Conservation (phyloP, 345 rosid species). For the Populus deltoides region DNA sequence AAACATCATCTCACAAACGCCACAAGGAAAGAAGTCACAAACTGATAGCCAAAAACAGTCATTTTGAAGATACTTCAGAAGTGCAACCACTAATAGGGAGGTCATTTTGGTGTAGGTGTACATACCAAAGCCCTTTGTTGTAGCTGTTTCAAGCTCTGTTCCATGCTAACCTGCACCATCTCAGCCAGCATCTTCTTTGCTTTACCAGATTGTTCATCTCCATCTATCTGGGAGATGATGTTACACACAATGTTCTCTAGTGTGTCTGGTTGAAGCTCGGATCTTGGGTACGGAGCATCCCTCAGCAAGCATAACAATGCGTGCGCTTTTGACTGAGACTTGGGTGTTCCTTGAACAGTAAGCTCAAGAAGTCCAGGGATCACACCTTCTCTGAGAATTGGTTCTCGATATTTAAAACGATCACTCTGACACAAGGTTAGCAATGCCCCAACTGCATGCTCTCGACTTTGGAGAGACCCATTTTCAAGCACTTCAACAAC, state of each 20-base stretch:
- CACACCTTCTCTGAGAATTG: constrained; percentile 89
- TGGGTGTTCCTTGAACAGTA: constrained; percentile 89
- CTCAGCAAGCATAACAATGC: constrained; percentile 68
- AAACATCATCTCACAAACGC: constrained; percentile 28
- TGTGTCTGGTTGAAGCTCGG: constrained; percentile 77
- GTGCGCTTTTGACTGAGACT: constrained; percentile 75
- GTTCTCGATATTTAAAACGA: constrained; percentile 82
- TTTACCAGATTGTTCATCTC: constrained; percentile 84
- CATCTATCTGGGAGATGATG: constrained; percentile 82
- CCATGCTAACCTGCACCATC: constrained; percentile 99
- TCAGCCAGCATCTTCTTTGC: constrained; percentile 96
- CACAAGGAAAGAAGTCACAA: background rate
- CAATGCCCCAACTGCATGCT: constrained; percentile 79
- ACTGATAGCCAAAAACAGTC: constrained; percentile 11
- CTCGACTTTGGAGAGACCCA: constrained; percentile 78
- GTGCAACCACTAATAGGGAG: constrained; percentile 49
- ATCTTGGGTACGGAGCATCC: constrained; percentile 62
- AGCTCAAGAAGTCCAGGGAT: constrained; percentile 96
- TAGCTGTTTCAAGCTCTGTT: constrained; percentile 88
- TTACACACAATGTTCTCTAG: constrained; percentile 84
- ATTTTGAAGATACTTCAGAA: constrained; percentile 54
- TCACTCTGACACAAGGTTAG: constrained; percentile 79
- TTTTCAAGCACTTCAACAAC: constrained; percentile 87
- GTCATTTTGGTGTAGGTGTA: constrained; percentile 58
- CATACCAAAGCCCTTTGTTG: constrained; percentile 88